Base-by-base conservation (phyloP, 2,329 filamentous ascomycete species). In the Cladosporium oxysporum region DNA sequence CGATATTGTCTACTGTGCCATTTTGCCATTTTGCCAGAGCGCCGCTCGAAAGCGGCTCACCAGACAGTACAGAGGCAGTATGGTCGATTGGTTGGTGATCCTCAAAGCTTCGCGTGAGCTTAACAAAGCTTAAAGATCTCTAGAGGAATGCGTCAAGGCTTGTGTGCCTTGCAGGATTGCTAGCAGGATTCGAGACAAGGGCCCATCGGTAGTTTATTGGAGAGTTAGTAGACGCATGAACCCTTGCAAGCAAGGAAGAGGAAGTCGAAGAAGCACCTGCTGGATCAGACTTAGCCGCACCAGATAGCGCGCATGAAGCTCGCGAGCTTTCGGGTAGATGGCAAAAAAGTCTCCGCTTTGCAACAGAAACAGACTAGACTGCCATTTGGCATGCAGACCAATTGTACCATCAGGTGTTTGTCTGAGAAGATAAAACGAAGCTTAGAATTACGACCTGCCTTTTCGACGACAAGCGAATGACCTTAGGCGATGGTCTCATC, bases 241-340 rank as follows among this genome's bases (percentile, higher is more conserved):
- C 50, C 50, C 50, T n/a, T n/a, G n/a, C 41, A 47, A 11, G 41
- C 41, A 47, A 47, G 41, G 11, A 47, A 47, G 41, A 21, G 7
- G 41, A 23, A 23, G 52, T 21, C 52, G 16, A 33, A 29, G 52
- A 55, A 31, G 8, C 52, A 55, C 52, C 52, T 55, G 31, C 52
- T 55, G 28, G 52, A 55, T 55, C 52, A 55, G 52, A 55, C 18
- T 55, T 55, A 55, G 52, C 52, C 52, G 28, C 52, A 11, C 14
- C 31, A 31, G n/a, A 31, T 55, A 55, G 52, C 52, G 18, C 18
- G 52, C 52, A 55, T 33, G 18, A 31, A 31, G 52, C 52, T 47
- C n/a, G n/a, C 41, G n/a, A 47, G 7, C 16, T 33, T 3, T 33
- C 28, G 52, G 18, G 16, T n/a, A 55, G 8, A 14, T 55, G 52